phyloP scores from a whole-genome alignment of 371 early-diverging fungal species.

The Mortierella sp. region DNA sequence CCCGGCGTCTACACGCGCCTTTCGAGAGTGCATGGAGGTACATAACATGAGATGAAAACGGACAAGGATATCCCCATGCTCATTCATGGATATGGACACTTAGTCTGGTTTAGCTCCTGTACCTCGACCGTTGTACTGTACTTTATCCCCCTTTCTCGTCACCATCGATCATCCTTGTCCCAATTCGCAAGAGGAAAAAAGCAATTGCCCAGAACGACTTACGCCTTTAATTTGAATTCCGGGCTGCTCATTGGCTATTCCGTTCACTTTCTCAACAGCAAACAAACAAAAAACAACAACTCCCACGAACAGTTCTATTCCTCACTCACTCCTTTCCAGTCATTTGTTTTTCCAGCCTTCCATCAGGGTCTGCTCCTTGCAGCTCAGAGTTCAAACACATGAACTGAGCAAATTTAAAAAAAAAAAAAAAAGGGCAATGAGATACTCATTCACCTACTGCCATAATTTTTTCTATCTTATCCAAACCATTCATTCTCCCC shows the following conservation, averaged over 20 bases:
- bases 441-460: too few species aligned
- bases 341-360: not conserved
- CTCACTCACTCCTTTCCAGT: not conserved
- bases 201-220: not conserved
- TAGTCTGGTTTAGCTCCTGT: not conserved
- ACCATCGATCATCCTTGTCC: not conserved
- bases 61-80: too few species aligned
- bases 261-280: not conserved
- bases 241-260: not conserved
- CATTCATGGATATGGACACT: not conserved
- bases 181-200: not conserved
- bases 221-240: not conserved
- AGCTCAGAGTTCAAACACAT: not conserved
- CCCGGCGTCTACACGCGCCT: not conserved
- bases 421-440: not conserved
- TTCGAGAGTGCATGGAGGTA: too few species aligned
- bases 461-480: too few species aligned
- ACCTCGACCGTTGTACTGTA: not conserved
- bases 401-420: not conserved
- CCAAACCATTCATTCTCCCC: not conserved
- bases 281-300: not conserved
- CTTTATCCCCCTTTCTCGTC: not conserved
- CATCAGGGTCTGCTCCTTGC: constrained; percentile 9
- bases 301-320: not conserved
- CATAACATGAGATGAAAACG: not conserved